These are phyloP conservation scores for Penicillium longicatenatum DNA, from an alignment of 495 filamentous ascomycete species.

Conservation along the genomic window DNA sequence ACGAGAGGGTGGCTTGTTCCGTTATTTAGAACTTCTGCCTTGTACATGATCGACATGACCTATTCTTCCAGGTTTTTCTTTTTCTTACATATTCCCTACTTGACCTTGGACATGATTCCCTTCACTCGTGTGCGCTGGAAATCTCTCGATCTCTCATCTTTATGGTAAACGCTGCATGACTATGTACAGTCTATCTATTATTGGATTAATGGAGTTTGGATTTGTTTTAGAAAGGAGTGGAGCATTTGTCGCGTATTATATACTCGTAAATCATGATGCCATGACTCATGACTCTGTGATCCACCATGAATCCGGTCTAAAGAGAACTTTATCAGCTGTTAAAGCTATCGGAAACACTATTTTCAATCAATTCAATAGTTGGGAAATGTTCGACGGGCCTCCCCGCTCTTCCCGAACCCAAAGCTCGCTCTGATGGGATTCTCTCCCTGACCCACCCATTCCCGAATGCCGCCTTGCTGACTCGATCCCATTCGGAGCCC, in stretches of 20 bases:
- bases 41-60: slow-evolving; percentile 31
- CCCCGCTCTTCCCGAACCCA: slow-evolving; percentile 4
- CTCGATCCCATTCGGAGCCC: background rate
- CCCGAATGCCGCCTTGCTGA: slow-evolving; percentile 4
- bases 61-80: background rate
- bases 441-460: slow-evolving; percentile 4
- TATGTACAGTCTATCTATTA: slow-evolving; percentile 5
- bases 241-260: slow-evolving; percentile 10
- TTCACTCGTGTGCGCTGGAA: too few species aligned
- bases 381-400: background rate
- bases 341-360: background rate
- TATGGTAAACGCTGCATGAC: slow-evolving; percentile 6
- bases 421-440: slow-evolving; percentile 1
- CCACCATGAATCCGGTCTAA: background rate
- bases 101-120: slow-evolving; percentile 19
- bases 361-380: background rate
- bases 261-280: slow-evolving; percentile 14
- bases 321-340: background rate
- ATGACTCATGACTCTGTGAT: background rate
- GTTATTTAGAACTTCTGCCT: slow-evolving; percentile 12
- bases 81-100: slow-evolving; percentile 22
- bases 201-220: slow-evolving; percentile 11
- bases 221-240: slow-evolving; percentile 6
- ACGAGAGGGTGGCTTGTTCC: slow-evolving; percentile 2
- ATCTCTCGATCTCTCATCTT: slow-evolving; percentile 3